These are phyloP conservation scores for Aspergillus saccharolyticus DNA, from an alignment of 495 filamentous ascomycete species.

Conservation along the genomic window DNA sequence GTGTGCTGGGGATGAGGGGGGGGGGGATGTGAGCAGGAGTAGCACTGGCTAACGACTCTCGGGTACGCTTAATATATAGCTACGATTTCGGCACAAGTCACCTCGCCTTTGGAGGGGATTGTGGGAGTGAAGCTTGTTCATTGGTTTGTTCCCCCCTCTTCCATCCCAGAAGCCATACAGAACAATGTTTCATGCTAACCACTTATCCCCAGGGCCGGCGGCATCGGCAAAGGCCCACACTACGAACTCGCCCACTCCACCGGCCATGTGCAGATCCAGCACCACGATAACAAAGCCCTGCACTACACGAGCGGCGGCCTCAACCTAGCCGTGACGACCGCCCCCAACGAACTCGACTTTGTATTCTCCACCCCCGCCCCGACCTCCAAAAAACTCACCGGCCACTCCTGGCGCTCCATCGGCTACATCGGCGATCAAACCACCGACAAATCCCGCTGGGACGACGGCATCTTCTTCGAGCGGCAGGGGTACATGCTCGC, in stretches of 20 bases:
- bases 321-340: conserved; percentile 46
- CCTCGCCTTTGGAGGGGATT: conserved; percentile 54
- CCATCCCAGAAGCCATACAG: too few relatives aligned
- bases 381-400: conserved; percentile 41
- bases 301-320: conserved; percentile 52
- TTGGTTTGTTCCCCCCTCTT: conserved; percentile 47
- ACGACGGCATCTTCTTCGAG: conserved; percentile 50
- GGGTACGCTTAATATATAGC: too few relatives aligned
- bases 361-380: conserved; percentile 39
- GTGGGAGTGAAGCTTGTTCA: conserved; percentile 61
- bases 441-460: conserved; percentile 43
- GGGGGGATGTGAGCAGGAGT: too few relatives aligned
- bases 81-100: conserved; percentile 32
- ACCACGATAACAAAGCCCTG: conserved; percentile 40
- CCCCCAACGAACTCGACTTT: conserved; percentile 53
- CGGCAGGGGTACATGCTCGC: conserved; percentile 57
- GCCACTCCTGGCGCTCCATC: conserved; percentile 55
- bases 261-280: conserved; percentile 42
- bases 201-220: conserved; percentile 34
- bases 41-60: neutral
- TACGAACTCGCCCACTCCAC: conserved; percentile 54
- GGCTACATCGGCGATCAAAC: conserved; percentile 51
- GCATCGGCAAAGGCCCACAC: conserved; percentile 52
- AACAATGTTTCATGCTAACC: too few relatives aligned
- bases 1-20: too few relatives aligned